Base-by-base conservation (phyloP, 768 basidiomycete genomes). In the Cystobasidium ongulense region DNA sequence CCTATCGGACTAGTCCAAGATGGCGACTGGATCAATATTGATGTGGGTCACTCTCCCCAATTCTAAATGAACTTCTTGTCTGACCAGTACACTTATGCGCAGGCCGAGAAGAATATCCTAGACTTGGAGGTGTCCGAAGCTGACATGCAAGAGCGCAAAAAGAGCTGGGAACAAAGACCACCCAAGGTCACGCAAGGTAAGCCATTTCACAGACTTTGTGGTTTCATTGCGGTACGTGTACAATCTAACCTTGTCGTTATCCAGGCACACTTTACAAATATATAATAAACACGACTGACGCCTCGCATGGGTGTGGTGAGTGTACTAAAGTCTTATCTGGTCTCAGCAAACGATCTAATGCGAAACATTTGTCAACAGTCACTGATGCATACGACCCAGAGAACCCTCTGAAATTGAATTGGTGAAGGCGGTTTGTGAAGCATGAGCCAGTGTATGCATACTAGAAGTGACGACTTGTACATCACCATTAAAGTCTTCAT, bases 61-160 rank as follows among this genome's bases (percentile, higher is more conserved):
- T 13, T 5, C 29, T 23, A 31, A 8, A 63, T 8, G 36, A 46
- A 21, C n/a, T n/a, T n/a, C n/a, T n/a, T n/a, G 8, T 10, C 46
- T 35, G 39, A 38, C 15, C 46, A 38, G 1, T 74, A 46, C 41
- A 46, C 25, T 27, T 23, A 35, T 25, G 23, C 1, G 17, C 73
- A 97, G 79, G 93, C 94, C 11, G 85, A 90, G 43, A 86, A 87
- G 77, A 96, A 96, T 81, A 87, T 87, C 50, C 87, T 96, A 77
- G 85, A 91, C 78, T 80, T 84, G 73, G 84, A 86, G 10, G 88
- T 99, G 29, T 83, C 90, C 0, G 85, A 86, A 18, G 89, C 89
- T 77, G 94, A 93, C 81, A 84, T 97, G 78, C 88, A 86, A 75
- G 83, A 83, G 73, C 86, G 96, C 25, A 85, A 86, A 74, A 85